These are phyloP conservation scores for Cyclostephanos invisitatus DNA, from an alignment of 108 stramenopile species.

Conservation along the genomic window DNA sequence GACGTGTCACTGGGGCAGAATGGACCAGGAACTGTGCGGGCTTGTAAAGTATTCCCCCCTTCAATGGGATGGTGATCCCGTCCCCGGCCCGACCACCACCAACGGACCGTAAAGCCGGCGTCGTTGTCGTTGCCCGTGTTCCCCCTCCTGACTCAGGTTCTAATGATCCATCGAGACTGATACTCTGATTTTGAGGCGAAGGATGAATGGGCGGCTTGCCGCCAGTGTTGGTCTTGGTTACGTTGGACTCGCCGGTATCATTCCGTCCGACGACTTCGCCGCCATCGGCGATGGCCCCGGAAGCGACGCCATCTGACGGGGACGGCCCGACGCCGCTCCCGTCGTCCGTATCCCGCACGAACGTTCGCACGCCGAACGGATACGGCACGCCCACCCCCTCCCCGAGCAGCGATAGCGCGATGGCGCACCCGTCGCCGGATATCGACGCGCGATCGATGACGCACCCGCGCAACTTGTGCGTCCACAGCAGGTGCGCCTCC, in stretches of 20 bases:
- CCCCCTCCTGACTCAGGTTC: slow-evolving; percentile 22
- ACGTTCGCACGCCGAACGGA: slow-evolving; percentile 66
- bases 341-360: slow-evolving; percentile 64
- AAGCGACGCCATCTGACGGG: not conserved
- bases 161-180: slow-evolving; percentile 17
- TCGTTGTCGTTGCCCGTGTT: not conserved
- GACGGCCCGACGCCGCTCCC: slow-evolving; percentile 27
- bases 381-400: slow-evolving; percentile 54
- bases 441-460: slow-evolving; percentile 57
- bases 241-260: slow-evolving; percentile 8
- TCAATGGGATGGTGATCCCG: slow-evolving; percentile 1
- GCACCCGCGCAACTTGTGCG: slow-evolving; percentile 51
- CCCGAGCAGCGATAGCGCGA: slow-evolving; percentile 59
- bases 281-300: not conserved
- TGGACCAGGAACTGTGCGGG: slow-evolving; percentile 80
- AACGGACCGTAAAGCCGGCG: not conserved
- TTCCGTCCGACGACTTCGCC: not conserved
- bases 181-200: not conserved
- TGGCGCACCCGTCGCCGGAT: slow-evolving; percentile 74
- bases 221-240: not conserved
- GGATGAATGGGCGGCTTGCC: slow-evolving; percentile 34
- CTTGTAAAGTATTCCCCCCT: slow-evolving; percentile 60
- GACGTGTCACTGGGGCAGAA: slow-evolving; percentile 63
- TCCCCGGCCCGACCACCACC: not conserved
- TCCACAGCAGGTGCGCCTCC: slow-evolving; percentile 71